These are phyloP conservation scores for Phytophthora sojae DNA, from an alignment of 352 stramenopile genomes.

Conservation along the genomic window DNA sequence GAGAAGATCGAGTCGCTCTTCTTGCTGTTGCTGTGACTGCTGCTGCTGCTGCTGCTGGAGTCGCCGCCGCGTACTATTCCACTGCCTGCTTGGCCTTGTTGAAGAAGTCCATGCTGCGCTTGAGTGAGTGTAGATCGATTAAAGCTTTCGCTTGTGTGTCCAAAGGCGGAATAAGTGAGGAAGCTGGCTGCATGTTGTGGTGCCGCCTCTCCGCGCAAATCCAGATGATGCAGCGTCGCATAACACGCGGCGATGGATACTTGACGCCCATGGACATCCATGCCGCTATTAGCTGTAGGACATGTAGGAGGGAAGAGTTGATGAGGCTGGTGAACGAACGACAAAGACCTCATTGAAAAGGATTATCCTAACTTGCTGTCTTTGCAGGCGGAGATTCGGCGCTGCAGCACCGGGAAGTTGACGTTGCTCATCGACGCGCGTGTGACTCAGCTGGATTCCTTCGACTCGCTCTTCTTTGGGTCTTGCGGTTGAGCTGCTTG, in stretches of 20 bases:
- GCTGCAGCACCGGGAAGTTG: conserved; percentile 1
- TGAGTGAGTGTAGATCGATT: neutral
- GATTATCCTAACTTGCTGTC: neutral
- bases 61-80: conserved; percentile 18
- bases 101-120: conserved; percentile 36
- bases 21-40: conserved; percentile 25
- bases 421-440: conserved; percentile 1
- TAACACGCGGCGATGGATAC: conserved; percentile 9
- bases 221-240: conserved; percentile 18
- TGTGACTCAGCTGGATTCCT: conserved; percentile 8
- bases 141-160: neutral
- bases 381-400: neutral
- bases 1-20: conserved; percentile 31
- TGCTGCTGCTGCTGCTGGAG: conserved; percentile 19
- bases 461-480: neutral
- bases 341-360: conserved; percentile 12
- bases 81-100: conserved; percentile 36
- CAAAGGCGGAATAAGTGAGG: conserved; percentile 27
- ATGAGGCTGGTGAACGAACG: conserved; percentile 9
- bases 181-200: neutral
- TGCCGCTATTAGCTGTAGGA: neutral
- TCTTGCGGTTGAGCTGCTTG: conserved; percentile 45
- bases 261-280: conserved; percentile 3
- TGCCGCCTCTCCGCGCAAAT: conserved; percentile 21
- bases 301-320: neutral